A percentile compares a stretch with the other conserved stretches of the same genome.
Evolutionary conservation across 306 rosid species (phyloP).

Genomic region (Elaeagnus macrophylla): DNA sequence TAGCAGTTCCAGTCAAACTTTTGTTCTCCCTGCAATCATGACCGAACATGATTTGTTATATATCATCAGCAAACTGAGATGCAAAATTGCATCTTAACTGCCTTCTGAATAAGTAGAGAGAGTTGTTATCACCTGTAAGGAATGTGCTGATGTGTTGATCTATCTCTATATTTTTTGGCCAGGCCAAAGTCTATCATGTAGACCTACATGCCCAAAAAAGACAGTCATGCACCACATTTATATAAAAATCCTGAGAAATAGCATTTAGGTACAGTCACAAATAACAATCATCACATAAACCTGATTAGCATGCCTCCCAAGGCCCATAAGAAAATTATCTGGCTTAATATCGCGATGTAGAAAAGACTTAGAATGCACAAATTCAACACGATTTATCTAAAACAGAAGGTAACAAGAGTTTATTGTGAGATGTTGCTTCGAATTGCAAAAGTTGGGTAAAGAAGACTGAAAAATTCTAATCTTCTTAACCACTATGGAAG

Average conservation of each 20-base stretch:
- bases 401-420: neutral
- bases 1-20: constrained; percentile 93
- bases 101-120: too few relatives aligned
- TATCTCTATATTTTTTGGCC: constrained; percentile 93
- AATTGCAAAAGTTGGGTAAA: neutral
- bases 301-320: constrained; percentile 97
- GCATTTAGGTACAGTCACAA: neutral
- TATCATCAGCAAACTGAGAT: too few relatives aligned
- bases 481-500: neutral
- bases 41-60: too few relatives aligned
- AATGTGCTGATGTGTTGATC: constrained; percentile 55
- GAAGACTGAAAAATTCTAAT: neutral
- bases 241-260: neutral
- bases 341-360: constrained; percentile 97
- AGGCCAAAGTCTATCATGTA: constrained; percentile 82
- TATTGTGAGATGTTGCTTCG: neutral
- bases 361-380: constrained; percentile 80
- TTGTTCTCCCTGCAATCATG: constrained; percentile 66
- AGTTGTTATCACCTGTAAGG: too few relatives aligned
- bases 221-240: constrained; percentile 14
- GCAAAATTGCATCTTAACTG: too few relatives aligned
- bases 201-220: constrained; percentile 20
- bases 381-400: constrained; percentile 92
- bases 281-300: constrained; percentile 20
- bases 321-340: constrained; percentile 93